These are phyloP conservation scores for Xylariaceae sp. DNA, from an alignment of 2,329 filamentous ascomycete species.

Conservation along the genomic window DNA sequence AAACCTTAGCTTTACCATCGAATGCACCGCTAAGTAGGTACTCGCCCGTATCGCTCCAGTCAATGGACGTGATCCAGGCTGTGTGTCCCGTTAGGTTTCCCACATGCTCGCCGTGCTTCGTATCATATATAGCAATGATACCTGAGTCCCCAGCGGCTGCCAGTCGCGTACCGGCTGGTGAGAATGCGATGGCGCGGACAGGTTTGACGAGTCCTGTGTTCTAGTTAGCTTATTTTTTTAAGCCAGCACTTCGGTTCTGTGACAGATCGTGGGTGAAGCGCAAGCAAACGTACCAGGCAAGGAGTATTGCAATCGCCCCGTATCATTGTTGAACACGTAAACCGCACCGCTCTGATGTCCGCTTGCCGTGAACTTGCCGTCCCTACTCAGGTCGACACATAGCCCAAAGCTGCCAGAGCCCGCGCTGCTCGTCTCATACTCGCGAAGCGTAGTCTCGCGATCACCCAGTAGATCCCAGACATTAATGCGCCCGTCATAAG, in stretches of 20 bases:
- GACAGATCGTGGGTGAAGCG: not conserved
- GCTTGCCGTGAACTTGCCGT: constrained; percentile 86
- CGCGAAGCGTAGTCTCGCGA: constrained; percentile 68
- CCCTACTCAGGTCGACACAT: constrained; percentile 78
- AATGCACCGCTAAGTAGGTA: constrained; percentile 86
- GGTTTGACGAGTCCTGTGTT: constrained; percentile 78
- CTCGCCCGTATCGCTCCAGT: constrained; percentile 94
- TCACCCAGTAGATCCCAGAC: constrained; percentile 76
- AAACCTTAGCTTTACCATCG: constrained; percentile 94
- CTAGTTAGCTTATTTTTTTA: constrained; percentile 23
- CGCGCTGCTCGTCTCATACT: constrained; percentile 78
- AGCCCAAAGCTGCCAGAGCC: constrained; percentile 87
- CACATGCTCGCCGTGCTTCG: constrained; percentile 89
- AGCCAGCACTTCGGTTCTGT: not conserved
- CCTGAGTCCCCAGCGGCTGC: constrained; percentile 89
- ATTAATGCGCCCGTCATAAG: constrained; percentile 84
- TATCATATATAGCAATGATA: constrained; percentile 90
- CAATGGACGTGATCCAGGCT: constrained; percentile 87
- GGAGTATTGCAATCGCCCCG: constrained; percentile 82
- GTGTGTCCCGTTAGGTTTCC: constrained; percentile 74
- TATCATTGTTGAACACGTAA: constrained; percentile 95
- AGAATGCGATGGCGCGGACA: constrained; percentile 85
- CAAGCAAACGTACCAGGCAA: constrained; percentile 66
- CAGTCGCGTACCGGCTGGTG: constrained; percentile 80
- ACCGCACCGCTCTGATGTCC: constrained; percentile 92